phyloP scores from a whole-genome alignment of 192 early-diverging fungal genomes.

The Phycomyces nitens region DNA sequence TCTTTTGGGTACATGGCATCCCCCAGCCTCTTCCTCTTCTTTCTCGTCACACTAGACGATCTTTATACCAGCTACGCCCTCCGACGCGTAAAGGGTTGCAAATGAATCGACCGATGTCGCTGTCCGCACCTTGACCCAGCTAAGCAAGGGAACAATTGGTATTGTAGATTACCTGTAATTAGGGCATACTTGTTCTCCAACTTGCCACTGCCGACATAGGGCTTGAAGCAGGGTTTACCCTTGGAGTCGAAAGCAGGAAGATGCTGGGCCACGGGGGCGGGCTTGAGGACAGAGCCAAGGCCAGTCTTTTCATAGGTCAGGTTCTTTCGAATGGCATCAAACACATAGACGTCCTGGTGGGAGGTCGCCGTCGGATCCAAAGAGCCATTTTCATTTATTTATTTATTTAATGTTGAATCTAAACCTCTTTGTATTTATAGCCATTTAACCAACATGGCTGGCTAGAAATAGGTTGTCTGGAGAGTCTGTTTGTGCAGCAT shows the following conservation, averaged over 20 bases:
- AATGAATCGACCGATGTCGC: constrained; percentile 52
- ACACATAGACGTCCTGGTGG: constrained; percentile 35
- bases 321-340: constrained; percentile 31
- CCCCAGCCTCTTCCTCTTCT: constrained; percentile 50
- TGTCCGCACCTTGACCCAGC: constrained; percentile 43
- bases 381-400: constrained; percentile 31
- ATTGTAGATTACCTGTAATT: constrained; percentile 43
- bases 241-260: constrained; percentile 35
- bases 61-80: constrained; percentile 45
- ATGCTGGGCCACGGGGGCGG: constrained; percentile 39
- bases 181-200: constrained; percentile 45
- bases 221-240: constrained; percentile 35
- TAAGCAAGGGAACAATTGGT: background rate
- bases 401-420: too few relatives aligned
- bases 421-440: too few relatives aligned
- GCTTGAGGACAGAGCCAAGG: constrained; percentile 34
- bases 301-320: constrained; percentile 32
- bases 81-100: constrained; percentile 48
- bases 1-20: constrained; percentile 47
- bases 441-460: too few relatives aligned
- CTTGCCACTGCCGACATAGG: constrained; percentile 43
- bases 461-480: background rate
- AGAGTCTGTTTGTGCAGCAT: too few relatives aligned
- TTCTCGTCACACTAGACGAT: constrained; percentile 51
- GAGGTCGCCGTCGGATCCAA: constrained; percentile 36